Percentiles rank a stretch among this genome's conserved stretches.
Evolutionary conservation across 2,329 filamentous ascomycete genomes (phyloP).

Genomic region (Nemania sp.): DNA sequence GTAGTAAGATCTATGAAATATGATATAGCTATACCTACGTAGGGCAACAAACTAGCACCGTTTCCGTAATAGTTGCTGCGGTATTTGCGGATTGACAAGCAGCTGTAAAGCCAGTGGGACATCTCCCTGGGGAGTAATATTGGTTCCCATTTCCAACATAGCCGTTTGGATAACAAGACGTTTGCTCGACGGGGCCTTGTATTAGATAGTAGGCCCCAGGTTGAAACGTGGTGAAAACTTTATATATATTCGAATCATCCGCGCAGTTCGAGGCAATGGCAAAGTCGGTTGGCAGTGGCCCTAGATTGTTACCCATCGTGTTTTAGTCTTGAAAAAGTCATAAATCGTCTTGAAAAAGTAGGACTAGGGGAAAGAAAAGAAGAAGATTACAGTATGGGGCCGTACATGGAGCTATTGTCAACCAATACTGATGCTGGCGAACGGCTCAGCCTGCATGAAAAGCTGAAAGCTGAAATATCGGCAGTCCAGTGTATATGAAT

Average conservation of each 20-base stretch:
- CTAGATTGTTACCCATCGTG: not conserved
- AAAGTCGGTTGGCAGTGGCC: slow-evolving; percentile 18
- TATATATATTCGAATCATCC: not conserved
- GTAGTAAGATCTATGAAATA: not conserved
- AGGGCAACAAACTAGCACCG: slow-evolving; percentile 19
- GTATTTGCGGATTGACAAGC: slow-evolving; percentile 11
- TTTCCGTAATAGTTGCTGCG: slow-evolving; percentile 13
- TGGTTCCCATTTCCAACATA: slow-evolving; percentile 7
- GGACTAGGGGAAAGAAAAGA: not conserved
- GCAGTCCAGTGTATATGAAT: not conserved
- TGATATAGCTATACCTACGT: not conserved
- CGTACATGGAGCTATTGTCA: no score
- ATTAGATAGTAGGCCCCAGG: not conserved
- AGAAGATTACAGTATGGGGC: no score
- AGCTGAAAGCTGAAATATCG: not conserved
- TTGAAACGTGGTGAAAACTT: not conserved
- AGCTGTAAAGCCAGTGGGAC: slow-evolving; percentile 12
- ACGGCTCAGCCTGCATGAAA: no score
- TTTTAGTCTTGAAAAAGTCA: not conserved
- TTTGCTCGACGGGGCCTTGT: slow-evolving; percentile 7
- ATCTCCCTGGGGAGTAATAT: slow-evolving; percentile 19
- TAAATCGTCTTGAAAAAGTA: not conserved
- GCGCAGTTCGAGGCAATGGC: not conserved
- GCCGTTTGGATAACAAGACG: slow-evolving; percentile 1
- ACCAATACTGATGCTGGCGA: no score